A percentile compares a stretch with the other conserved stretches of the same genome.
Conservation (phyloP, 2,329 filamentous ascomycete species). For the Hypocrella siamensis region DNA sequence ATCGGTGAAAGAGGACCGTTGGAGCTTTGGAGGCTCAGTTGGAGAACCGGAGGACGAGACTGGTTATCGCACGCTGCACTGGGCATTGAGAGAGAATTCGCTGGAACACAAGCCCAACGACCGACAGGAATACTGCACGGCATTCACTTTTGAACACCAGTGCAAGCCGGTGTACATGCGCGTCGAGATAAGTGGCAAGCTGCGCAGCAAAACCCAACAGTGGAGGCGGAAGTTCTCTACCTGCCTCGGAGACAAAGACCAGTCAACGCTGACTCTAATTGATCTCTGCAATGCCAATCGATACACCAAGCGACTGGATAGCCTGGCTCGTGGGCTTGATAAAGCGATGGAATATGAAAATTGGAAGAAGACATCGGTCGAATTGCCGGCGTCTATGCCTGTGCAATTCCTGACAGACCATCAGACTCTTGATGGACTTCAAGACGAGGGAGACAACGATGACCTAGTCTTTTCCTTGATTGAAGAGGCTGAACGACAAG, state of each 20-base stretch:
- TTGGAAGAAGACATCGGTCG: conserved; percentile 1
- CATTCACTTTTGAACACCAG: conserved; percentile 4
- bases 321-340: conserved; percentile 1
- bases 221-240: conserved; percentile 2
- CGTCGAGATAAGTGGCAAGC: conserved; percentile 3
- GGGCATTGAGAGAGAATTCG: conserved; percentile 2
- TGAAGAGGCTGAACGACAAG: not conserved
- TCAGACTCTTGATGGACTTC: not conserved
- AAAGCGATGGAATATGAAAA: conserved; percentile 3
- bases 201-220: conserved; percentile 1
- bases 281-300: not conserved
- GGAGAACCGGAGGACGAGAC: conserved; percentile 2
- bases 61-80: not conserved
- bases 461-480: not conserved
- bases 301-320: conserved; percentile 2
- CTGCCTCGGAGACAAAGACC: not conserved
- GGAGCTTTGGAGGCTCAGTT: conserved; percentile 3
- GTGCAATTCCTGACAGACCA: not conserved
- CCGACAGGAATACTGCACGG: conserved; percentile 3
- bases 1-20: conserved; percentile 1
- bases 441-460: not conserved
- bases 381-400: conserved; percentile 3
- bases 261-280: conserved; percentile 2
- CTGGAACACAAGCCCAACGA: conserved; percentile 2
- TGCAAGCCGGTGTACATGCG: conserved; percentile 2